phyloP scores from a whole-genome alignment of 2,329 filamentous ascomycete species.

The Sporothrix brunneoviolacea region DNA sequence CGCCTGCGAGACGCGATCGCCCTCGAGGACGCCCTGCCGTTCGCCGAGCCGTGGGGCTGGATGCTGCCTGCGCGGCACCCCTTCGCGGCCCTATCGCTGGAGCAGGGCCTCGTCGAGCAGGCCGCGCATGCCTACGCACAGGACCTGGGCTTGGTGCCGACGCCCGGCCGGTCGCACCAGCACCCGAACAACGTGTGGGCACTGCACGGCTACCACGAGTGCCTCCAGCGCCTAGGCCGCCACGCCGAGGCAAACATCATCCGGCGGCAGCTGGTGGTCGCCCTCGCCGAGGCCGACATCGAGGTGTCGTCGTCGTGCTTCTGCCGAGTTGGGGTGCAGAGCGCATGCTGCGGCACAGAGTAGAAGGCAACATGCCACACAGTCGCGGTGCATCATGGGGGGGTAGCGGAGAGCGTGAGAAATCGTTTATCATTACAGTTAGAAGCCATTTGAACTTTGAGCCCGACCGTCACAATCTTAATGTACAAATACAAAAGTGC shows the following conservation, averaged over 20 bases:
- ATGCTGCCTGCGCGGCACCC: conserved; percentile 53
- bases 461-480: background rate
- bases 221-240: conserved; percentile 38
- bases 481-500: background rate
- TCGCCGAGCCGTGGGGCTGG: conserved; percentile 55
- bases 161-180: conserved; percentile 38
- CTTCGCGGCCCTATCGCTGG: conserved; percentile 47
- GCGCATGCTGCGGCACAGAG: background rate
- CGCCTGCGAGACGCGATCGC: conserved; percentile 41
- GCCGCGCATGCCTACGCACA: conserved; percentile 38
- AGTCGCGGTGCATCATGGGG: too few species aligned
- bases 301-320: conserved; percentile 31
- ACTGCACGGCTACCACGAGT: conserved; percentile 53
- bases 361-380: too few species aligned
- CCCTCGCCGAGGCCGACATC: conserved; percentile 22
- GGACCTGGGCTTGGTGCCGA: conserved; percentile 34
- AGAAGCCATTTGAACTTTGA: too few species aligned
- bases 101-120: conserved; percentile 41
- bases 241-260: conserved; percentile 7
- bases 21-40: conserved; percentile 45
- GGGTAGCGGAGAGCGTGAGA: too few species aligned
- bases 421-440: too few species aligned
- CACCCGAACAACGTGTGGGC: conserved; percentile 51
- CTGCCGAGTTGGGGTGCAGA: conserved; percentile 19
- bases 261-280: background rate